Percentiles rank a stretch among this genome's conserved stretches.
Conservation (phyloP, 2,329 filamentous ascomycete species). For the Colletotrichum incanum region DNA sequence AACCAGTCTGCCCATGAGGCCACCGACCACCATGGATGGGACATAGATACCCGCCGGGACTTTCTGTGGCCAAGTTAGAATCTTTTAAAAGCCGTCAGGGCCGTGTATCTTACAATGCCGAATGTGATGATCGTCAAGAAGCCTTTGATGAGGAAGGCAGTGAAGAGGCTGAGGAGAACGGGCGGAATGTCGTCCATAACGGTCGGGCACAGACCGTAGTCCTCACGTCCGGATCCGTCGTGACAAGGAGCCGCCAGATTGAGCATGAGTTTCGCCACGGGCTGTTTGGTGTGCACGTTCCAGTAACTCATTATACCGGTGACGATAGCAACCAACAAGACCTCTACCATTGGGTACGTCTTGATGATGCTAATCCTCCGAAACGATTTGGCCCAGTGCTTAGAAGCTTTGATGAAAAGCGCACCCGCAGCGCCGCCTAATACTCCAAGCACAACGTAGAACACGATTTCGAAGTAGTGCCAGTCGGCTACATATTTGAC, state of each 20-base stretch:
- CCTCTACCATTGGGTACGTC: slow-evolving; percentile 86
- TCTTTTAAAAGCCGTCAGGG: background rate
- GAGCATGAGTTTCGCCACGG: slow-evolving; percentile 91
- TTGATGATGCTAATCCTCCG: slow-evolving; percentile 87
- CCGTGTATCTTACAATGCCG: slow-evolving; percentile 75
- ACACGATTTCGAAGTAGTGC: slow-evolving; percentile 91
- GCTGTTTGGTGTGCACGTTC: slow-evolving; percentile 91
- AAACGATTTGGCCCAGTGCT: slow-evolving; percentile 91
- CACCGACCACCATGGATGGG: slow-evolving; percentile 98
- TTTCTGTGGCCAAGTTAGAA: slow-evolving; percentile 69
- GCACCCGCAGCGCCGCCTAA: slow-evolving; percentile 89
- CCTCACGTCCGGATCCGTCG: slow-evolving; percentile 73
- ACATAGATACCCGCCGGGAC: slow-evolving; percentile 98
- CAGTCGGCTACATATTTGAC: slow-evolving; percentile 93
- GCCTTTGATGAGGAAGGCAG: slow-evolving; percentile 92
- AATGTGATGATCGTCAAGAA: slow-evolving; percentile 92
- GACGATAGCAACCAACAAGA: slow-evolving; percentile 86
- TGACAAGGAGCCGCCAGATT: slow-evolving; percentile 92
- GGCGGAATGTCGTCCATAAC: slow-evolving; percentile 82
- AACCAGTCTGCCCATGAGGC: slow-evolving; percentile 88
- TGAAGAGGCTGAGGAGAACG: slow-evolving; percentile 79
- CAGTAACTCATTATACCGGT: slow-evolving; percentile 93
- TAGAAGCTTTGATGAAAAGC: slow-evolving; percentile 96
- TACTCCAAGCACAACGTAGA: slow-evolving; percentile 89
- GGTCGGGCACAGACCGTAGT: slow-evolving; percentile 84